Conservation (phyloP, 768 basidiomycete genomes). For the Phlebiopsis flavidoalba region DNA sequence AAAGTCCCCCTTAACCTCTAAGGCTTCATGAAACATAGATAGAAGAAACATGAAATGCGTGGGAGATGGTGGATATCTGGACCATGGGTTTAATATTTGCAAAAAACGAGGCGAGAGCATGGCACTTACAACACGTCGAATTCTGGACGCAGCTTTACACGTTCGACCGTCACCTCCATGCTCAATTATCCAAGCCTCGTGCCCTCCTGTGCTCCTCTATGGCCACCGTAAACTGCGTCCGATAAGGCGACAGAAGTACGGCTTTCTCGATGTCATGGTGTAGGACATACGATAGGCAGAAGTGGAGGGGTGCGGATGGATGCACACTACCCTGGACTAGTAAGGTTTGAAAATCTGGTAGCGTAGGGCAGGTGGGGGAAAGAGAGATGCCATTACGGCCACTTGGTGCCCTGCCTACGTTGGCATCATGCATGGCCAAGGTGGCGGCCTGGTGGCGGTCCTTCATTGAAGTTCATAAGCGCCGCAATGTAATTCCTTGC, state of each 20-base stretch:
- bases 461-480: neutral
- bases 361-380: conserved; percentile 36
- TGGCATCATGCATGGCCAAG: conserved; percentile 39
- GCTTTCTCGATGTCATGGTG: conserved; percentile 30
- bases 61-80: conserved; percentile 60
- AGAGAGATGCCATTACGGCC: conserved; percentile 31
- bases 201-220: conserved; percentile 42
- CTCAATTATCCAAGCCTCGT: conserved; percentile 38
- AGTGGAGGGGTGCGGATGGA: conserved; percentile 64
- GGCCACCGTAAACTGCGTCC: conserved; percentile 33
- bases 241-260: conserved; percentile 52
- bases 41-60: conserved; percentile 51
- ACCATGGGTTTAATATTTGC: conserved; percentile 7
- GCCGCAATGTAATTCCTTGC: neutral
- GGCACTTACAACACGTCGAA: conserved; percentile 51
- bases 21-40: conserved; percentile 39
- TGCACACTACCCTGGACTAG: conserved; percentile 60
- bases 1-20: conserved; percentile 17
- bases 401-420: neutral
- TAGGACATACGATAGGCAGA: conserved; percentile 47
- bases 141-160: conserved; percentile 13
- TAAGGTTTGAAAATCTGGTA: conserved; percentile 57
- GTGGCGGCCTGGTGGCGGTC: conserved; percentile 25
- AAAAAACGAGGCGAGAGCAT: neutral
- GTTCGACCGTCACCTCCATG: conserved; percentile 26